Evolutionary conservation across 306 rosid species (phyloP), one percentile per base, ranked within the genome.

Genomic region (Inga leiocalycina): DNA sequence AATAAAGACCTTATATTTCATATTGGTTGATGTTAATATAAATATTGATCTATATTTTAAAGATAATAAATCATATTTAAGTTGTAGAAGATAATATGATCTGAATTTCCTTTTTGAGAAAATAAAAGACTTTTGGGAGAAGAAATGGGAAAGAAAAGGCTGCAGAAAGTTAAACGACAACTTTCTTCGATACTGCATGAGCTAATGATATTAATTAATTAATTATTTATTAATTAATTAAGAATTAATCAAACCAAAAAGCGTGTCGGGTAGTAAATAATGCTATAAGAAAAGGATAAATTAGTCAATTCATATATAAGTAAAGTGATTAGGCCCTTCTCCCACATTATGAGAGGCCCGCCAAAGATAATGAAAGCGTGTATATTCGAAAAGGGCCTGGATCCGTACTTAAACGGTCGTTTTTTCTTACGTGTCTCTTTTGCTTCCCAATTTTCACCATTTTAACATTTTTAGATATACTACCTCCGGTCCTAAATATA

Each of bases 281-380:
- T 10, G 13, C 4, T 41, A 17, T n/a, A 16, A 17, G 22, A 16
- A 8, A 20, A 70, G 51, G 34, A 1, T 6, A 41, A 70, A 19
- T 43, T n/a, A 41, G 75, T 20, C 75, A 70, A 41, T 70, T 70
- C 51, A 19, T 3, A 0, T 9, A 39, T 39, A 22, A 44, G 4
- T 39, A 49, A 44, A 44, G 10, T 39, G 49, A 39, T 39, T 68
- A n/a, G 48, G 74, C 75, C 75, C 34, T 32, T 65, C 4, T 3
- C 17, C 65, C 17, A 32, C 13, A 65, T 5, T 30, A 43, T 5
- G 70, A 30, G 70, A 65, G 71, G 44, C 75, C 75, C 52, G 52
- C 75, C 75, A 70, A 69, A 43, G 16, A 7, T 70, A 19, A 70
- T 41, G 75, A 70, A 70, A 41, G 52, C 52, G 75, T 70, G 52